These are phyloP conservation scores for Rutstroemia sp. DNA, from an alignment of 2,329 filamentous ascomycete genomes.

Conservation along the genomic window DNA sequence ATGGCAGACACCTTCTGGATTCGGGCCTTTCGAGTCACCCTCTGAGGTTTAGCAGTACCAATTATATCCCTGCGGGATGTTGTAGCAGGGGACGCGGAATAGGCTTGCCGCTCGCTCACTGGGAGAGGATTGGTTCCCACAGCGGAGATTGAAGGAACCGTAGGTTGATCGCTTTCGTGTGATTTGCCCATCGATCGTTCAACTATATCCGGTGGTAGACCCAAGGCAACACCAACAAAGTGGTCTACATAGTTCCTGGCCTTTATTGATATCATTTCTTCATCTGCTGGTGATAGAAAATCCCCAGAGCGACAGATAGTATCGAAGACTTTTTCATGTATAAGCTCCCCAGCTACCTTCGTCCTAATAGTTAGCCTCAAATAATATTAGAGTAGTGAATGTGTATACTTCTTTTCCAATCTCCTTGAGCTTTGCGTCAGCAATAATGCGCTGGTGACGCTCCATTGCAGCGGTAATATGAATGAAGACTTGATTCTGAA, in stretches of 20 bases:
- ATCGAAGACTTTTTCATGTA: background rate
- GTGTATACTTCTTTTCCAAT: slow-evolving; percentile 5
- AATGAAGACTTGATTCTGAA: slow-evolving; percentile 1
- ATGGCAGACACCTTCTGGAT: background rate
- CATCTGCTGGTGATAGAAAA: background rate
- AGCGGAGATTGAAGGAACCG: background rate
- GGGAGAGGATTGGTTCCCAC: background rate
- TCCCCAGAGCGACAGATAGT: background rate
- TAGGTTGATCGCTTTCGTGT: background rate
- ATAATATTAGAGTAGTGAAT: background rate
- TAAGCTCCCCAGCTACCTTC: slow-evolving; percentile 1
- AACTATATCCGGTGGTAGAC: background rate
- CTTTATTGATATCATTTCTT: slow-evolving; percentile 4
- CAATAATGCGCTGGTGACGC: background rate
- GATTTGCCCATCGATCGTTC: background rate
- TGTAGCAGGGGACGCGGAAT: background rate
- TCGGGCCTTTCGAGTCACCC: background rate
- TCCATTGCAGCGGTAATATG: slow-evolving; percentile 6
- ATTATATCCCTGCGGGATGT: background rate
- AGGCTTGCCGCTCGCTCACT: background rate
- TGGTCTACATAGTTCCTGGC: slow-evolving; percentile 3
- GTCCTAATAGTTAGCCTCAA: background rate
- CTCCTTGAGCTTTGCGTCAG: background rate
- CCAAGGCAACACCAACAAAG: slow-evolving; percentile 1
- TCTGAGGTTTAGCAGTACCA: background rate